A percentile compares a stretch with the other conserved stretches of the same genome.
These are phyloP conservation scores for Dendrobium catenatum DNA, from an alignment of 106 monocot genomes.

Conservation along the genomic window DNA sequence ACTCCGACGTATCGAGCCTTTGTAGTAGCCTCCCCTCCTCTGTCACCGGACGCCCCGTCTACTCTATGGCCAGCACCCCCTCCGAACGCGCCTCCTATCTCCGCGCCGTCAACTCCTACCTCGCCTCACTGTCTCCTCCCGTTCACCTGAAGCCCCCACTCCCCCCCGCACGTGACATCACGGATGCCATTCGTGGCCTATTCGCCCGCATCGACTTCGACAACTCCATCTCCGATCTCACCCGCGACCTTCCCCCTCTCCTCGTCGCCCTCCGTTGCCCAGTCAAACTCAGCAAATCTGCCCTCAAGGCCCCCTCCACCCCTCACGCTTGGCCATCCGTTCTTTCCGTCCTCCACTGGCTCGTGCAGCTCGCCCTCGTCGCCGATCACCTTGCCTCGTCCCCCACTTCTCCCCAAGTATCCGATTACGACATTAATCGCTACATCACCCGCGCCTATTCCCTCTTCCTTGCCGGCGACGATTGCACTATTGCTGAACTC, in stretches of 20 bases:
- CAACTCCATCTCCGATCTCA: conserved; percentile 22
- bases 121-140: conserved; percentile 31
- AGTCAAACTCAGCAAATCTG: conserved; percentile 59
- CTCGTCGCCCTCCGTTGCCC: conserved; percentile 56
- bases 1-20: conserved; percentile 59
- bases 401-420: background rate
- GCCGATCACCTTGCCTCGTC: conserved; percentile 19
- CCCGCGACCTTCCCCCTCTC: conserved; percentile 34
- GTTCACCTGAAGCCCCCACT: conserved; percentile 44
- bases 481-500: conserved; percentile 39
- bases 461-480: conserved; percentile 65
- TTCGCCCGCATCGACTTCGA: conserved; percentile 35
- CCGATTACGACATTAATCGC: conserved; percentile 22
- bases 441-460: conserved; percentile 44
- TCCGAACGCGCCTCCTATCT: conserved; percentile 38
- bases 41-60: conserved; percentile 6
- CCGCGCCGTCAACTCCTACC: conserved; percentile 55
- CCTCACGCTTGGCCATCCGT: conserved; percentile 83
- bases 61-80: conserved; percentile 9
- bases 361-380: conserved; percentile 48
- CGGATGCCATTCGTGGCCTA: conserved; percentile 32
- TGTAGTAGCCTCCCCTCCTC: conserved; percentile 55
- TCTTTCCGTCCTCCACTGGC: conserved; percentile 63
- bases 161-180: conserved; percentile 67
- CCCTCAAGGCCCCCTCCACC: conserved; percentile 66